Evolutionary conservation across 2,329 filamentous ascomycete species (phyloP), one percentile per base, ranked within the genome.

Genomic region (Hirsutella rhossiliensis): DNA sequence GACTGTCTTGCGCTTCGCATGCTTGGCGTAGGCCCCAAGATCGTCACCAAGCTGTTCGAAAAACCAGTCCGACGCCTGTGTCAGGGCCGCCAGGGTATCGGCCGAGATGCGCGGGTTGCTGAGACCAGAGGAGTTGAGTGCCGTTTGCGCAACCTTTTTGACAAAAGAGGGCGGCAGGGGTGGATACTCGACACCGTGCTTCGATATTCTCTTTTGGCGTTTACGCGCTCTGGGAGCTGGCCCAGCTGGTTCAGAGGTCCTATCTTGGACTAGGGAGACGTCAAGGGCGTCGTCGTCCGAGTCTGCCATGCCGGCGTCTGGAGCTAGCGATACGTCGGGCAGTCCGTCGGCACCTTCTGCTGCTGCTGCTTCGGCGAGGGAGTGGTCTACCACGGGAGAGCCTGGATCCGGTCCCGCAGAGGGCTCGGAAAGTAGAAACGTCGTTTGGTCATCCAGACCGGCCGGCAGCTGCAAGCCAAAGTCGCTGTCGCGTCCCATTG

Each of bases 1-100:
- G 52, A 96, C 87, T 3, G 80, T 87, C 62, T 84, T 92, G 29
- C 88, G 77, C 29, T 84, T 82, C 5, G 84, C 87, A 61, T 96
- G 88, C 48, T 78, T 73, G 17, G 88, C 84, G 60, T 89, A 95
- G 3, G 80, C 82, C 12, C 77, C 76, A 44, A 95, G 65, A 57
- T 94, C 87, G 47, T 88, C 84, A 40, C 84, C 80, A 3, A 85
- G 68, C 61, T 95, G 88, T 63, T 94, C 87, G 59, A 95, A 94
- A 62, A 88, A 95, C 83, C 87, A 92, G 48, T 94, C 86, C 3
- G 85, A 85, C 1, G 87, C 86, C 58, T 87, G 82, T 55, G 82
- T 80, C 43, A 95, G 78, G 5, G 82, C 82, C 28, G 76, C 73
- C 32, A 94, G 66, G 2, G 84, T 81, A 42, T 92, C 85, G 39